These are phyloP conservation scores for Rhodotorula sp. DNA, from an alignment of 1,284 basidiomycete genomes.

Conservation along the genomic window DNA sequence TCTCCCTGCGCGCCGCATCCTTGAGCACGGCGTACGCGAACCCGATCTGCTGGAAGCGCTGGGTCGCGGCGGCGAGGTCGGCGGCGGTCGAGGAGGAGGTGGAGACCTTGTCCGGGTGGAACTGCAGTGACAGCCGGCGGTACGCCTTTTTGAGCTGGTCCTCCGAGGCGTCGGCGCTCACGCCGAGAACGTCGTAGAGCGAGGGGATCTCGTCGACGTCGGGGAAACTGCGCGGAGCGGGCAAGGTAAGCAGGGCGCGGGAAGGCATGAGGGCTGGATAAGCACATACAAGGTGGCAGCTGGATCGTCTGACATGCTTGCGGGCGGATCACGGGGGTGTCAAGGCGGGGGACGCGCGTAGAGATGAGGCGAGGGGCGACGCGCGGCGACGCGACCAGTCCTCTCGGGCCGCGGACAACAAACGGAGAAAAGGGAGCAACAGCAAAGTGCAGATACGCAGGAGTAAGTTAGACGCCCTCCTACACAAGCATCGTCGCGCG, in stretches of 20 bases:
- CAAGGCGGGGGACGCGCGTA: too few species aligned
- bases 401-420: neutral
- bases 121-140: slow-evolving; percentile 73
- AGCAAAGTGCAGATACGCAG: too few species aligned
- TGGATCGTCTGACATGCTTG: slow-evolving; percentile 27
- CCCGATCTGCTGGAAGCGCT: slow-evolving; percentile 82
- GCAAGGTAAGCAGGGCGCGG: neutral
- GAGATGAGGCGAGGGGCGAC: neutral
- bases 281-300: slow-evolving; percentile 26
- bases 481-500: slow-evolving; percentile 11
- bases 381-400: neutral
- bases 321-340: too few species aligned
- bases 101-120: slow-evolving; percentile 63
- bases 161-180: slow-evolving; percentile 19
- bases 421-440: neutral
- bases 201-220: slow-evolving; percentile 27
- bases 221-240: slow-evolving; percentile 24
- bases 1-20: slow-evolving; percentile 70
- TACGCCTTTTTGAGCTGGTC: slow-evolving; percentile 59
- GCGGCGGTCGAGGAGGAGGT: slow-evolving; percentile 5
- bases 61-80: slow-evolving; percentile 59
- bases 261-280: too few species aligned
- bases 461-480: neutral
- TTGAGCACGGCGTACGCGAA: slow-evolving; percentile 85
- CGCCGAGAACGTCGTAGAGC: slow-evolving; percentile 42